Evolutionary conservation across 176 grass and related monocot genomes (phyloP).

Genomic region (Carex myosuroides): DNA sequence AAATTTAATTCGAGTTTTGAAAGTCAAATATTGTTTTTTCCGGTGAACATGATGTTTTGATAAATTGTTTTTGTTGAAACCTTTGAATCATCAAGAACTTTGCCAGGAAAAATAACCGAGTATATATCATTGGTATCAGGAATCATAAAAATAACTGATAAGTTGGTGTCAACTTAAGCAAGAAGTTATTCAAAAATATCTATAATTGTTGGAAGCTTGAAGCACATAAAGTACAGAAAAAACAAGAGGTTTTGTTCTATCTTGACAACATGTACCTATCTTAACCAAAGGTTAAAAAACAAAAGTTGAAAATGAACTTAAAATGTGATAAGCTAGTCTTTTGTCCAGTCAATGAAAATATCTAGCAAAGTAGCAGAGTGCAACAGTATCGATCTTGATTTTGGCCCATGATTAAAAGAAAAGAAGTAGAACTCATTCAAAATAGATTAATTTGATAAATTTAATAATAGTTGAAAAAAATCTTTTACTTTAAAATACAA

Average conservation of each 20-base stretch:
- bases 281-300: not conserved
- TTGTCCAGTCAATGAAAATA: not conserved
- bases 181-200: conserved; percentile 2
- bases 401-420: too few relatives aligned
- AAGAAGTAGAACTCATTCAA: too few relatives aligned
- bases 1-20: not conserved
- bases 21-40: not conserved
- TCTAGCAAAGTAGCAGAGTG: not conserved
- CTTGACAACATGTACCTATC: not conserved
- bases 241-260: not conserved
- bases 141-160: not conserved
- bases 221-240: not conserved
- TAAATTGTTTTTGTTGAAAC: not conserved
- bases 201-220: not conserved
- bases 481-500: too few relatives aligned
- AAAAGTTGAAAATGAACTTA: conserved; percentile 8
- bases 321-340: not conserved
- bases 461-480: too few relatives aligned
- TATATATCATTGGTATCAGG: not conserved
- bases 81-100: not conserved
- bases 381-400: too few relatives aligned
- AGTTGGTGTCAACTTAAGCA: not conserved
- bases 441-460: too few relatives aligned
- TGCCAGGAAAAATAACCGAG: not conserved
- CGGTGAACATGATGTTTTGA: not conserved